Evolutionary conservation across 306 rosid genomes (phyloP), one percentile per base, ranked within the genome.

Genomic region (Dalbergia cultrata): DNA sequence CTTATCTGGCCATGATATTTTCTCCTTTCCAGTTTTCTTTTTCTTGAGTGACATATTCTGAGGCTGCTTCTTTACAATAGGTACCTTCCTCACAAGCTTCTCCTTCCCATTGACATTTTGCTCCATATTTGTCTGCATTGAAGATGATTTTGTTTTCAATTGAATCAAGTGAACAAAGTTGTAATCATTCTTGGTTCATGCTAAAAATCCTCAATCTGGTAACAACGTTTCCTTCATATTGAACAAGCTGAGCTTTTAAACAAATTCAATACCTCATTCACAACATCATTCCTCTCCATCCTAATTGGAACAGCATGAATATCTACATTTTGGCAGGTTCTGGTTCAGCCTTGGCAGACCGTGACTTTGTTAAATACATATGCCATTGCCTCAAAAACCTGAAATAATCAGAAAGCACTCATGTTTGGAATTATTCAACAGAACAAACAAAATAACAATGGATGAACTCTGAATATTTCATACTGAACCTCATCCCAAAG

Each of bases 401-500:
- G 74, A 78, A 75, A 58, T 66, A 75, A 58, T 66, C 21, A 72
- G 11, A 72, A 77, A 70, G 16, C n/a, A 50, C 58, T 39, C 31
- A 26, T 50, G 37, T 45, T 67, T 16, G 44, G 17, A 72, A 37
- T 59, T 9, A 58, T 58, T 52, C 73, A 57, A 44, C 4, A 47
- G 5, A 70, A 37, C 13, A 12, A 71, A 50, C 11, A 70, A 13
- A 64, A 22, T 13, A 69, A 26, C 17, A 65, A 39, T 9, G 53
- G 35, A 64, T 31, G 22, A 58, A 39, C 45, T 12, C 69, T 7
- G 10, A 39, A 57, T 49, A 9, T 59, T 67, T 60, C 87, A 62
- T 84, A 89, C 97, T 88, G 31, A 76, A 88, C 89, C 88, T 92
- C 92, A 0, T 86, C 78, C 26, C 49, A 8, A 62, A 92, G 94